A percentile compares a stretch with the other conserved stretches of the same genome.
Evolutionary conservation across 441 rosid species (phyloP).

Genomic region (Gossypium trilobum): DNA sequence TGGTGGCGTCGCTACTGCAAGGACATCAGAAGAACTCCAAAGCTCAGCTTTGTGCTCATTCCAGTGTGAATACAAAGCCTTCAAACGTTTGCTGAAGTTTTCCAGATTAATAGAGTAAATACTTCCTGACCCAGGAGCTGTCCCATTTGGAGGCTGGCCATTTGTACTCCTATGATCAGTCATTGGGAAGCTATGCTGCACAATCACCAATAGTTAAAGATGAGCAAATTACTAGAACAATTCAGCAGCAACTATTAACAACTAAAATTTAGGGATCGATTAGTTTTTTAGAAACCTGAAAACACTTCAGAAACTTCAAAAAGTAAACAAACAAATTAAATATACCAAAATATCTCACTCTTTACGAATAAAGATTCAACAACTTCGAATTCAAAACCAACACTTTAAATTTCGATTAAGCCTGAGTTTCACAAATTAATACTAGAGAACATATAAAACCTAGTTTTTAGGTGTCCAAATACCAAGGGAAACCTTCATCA

Average conservation of each 20-base stretch:
- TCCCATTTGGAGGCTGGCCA: conserved; percentile 33
- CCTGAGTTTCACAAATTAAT: not conserved
- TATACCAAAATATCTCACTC: not conserved
- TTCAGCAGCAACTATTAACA: not conserved
- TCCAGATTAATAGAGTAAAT: conserved; percentile 43
- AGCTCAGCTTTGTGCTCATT: conserved; percentile 32
- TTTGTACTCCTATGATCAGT: conserved; percentile 41
- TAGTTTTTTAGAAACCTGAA: not conserved
- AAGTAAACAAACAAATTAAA: not conserved
- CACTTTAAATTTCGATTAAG: not conserved
- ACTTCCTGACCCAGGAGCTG: conserved; percentile 32
- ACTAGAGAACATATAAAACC: not conserved
- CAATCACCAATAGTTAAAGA: not conserved
- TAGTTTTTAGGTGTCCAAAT: not conserved
- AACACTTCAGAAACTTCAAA: not conserved
- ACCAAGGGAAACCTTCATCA: not conserved
- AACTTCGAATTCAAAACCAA: not conserved
- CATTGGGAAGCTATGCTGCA: conserved; percentile 29
- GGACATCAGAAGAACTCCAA: conserved; percentile 50
- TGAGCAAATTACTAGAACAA: not conserved
- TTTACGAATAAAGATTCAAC: not conserved
- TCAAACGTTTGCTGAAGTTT: conserved; percentile 42
- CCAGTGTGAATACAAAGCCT: conserved; percentile 43
- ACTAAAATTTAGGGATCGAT: not conserved
- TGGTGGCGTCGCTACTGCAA: conserved; percentile 52